Conservation (phyloP, 257 asterid species). For the Echium plantagineum region DNA sequence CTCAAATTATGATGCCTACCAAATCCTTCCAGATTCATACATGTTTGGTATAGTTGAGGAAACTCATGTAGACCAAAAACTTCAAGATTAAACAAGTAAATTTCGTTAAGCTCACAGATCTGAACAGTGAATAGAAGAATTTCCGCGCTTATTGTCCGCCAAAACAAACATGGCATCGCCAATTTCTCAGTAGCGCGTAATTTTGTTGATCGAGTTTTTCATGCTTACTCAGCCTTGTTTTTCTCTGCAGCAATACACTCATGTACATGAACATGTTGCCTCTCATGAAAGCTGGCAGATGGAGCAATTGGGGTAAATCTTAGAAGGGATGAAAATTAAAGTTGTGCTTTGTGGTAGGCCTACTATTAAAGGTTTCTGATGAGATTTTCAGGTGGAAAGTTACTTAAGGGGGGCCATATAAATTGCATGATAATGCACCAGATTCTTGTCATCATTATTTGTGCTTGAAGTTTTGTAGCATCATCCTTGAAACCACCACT, state of each 20-base stretch:
- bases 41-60: too few relatives aligned
- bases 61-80: too few relatives aligned
- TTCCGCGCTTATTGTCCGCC: too few relatives aligned
- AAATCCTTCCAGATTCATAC: neutral
- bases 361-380: slow-evolving; percentile 19
- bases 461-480: slow-evolving; percentile 14
- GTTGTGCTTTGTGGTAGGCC: slow-evolving; percentile 36
- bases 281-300: slow-evolving; percentile 94
- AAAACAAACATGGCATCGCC: neutral
- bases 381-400: slow-evolving; percentile 24
- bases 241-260: slow-evolving; percentile 52
- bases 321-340: slow-evolving; percentile 24
- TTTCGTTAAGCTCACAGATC: too few relatives aligned
- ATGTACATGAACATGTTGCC: slow-evolving; percentile 60
- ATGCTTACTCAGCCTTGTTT: slow-evolving; percentile 5
- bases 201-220: neutral
- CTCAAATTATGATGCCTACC: neutral
- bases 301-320: slow-evolving; percentile 57
- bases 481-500: slow-evolving; percentile 11
- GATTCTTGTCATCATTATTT: slow-evolving; percentile 23
- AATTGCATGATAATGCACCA: slow-evolving; percentile 12
- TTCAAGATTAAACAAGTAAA: too few relatives aligned
- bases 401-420: slow-evolving; percentile 24
- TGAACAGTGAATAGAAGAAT: too few relatives aligned
- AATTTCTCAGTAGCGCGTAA: neutral